A percentile compares a stretch with the other conserved stretches of the same genome.
phyloP scores from a whole-genome alignment of 768 basidiomycete genomes.

The Tephrocybe sp. region DNA sequence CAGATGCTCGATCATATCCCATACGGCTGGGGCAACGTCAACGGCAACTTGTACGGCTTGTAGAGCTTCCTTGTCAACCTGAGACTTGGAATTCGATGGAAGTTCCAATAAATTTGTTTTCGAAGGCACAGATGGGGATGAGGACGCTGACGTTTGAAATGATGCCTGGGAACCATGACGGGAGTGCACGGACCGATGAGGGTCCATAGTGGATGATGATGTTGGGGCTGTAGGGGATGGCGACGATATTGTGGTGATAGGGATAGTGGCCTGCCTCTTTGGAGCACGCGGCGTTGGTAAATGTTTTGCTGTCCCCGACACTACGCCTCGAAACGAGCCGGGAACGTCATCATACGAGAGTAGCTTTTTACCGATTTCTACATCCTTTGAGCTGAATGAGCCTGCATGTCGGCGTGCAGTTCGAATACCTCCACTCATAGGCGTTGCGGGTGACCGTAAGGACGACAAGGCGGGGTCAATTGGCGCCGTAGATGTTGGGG shows the following conservation, averaged over 20 bases:
- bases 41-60: constrained; percentile 78
- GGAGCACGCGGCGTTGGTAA: constrained; percentile 46
- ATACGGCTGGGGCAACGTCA: constrained; percentile 76
- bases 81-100: constrained; percentile 52
- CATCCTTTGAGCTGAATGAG: constrained; percentile 92
- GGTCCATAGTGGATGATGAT: constrained; percentile 28
- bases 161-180: constrained; percentile 42
- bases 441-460: constrained; percentile 13
- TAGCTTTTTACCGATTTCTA: constrained; percentile 79
- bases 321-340: constrained; percentile 32
- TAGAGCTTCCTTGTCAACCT: constrained; percentile 77
- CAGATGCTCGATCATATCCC: constrained; percentile 76
- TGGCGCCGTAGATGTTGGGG: constrained; percentile 4
- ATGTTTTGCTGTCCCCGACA: constrained; percentile 31
- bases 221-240: constrained; percentile 35
- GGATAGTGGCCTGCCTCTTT: constrained; percentile 43
- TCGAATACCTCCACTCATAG: constrained; percentile 39
- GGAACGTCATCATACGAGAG: constrained; percentile 60
- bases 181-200: constrained; percentile 27
- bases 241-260: constrained; percentile 29
- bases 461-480: constrained; percentile 19
- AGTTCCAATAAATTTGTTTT: constrained; percentile 43
- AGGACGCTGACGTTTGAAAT: constrained; percentile 30
- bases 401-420: constrained; percentile 82
- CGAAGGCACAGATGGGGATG: constrained; percentile 36